Percentiles rank a stretch among this genome's conserved stretches.
These are phyloP conservation scores for Mycena maculata DNA, from an alignment of 768 basidiomycete genomes.

Conservation along the genomic window DNA sequence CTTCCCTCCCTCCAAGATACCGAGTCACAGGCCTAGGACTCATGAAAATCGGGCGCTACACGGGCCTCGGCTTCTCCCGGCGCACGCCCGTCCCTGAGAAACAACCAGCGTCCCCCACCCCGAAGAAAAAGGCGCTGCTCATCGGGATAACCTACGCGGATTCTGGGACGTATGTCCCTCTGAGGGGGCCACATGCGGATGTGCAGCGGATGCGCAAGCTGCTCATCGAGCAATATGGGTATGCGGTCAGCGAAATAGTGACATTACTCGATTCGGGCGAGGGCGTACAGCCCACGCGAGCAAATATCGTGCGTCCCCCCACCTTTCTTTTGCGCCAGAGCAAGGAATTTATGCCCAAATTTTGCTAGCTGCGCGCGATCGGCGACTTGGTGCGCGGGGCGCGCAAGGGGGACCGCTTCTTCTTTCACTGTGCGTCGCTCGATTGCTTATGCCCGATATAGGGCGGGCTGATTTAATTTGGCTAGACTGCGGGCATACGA, in stretches of 20 bases:
- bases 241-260: conserved; percentile 17
- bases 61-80: conserved; percentile 6
- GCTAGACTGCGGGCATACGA: conserved; percentile 58
- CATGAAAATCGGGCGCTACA: conserved; percentile 27
- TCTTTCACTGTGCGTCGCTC: conserved; percentile 64
- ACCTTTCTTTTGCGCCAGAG: not conserved
- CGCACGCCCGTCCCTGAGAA: not conserved
- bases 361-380: conserved; percentile 56
- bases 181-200: conserved; percentile 28
- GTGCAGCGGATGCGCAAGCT: conserved; percentile 17
- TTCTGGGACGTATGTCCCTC: not conserved
- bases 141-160: conserved; percentile 23
- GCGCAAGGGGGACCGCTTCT: conserved; percentile 60
- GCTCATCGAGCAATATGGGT: conserved; percentile 18
- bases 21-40: too few species aligned
- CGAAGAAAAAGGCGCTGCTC: conserved; percentile 25
- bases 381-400: conserved; percentile 56
- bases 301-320: conserved; percentile 26
- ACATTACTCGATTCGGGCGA: conserved; percentile 14
- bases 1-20: too few species aligned
- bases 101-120: not conserved
- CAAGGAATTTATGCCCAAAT: not conserved
- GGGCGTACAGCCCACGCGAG: conserved; percentile 24
- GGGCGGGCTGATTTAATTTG: not conserved
- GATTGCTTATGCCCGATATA: not conserved